Base-by-base conservation (phyloP, 2,329 filamentous ascomycete species). In the Capronia coronata region DNA sequence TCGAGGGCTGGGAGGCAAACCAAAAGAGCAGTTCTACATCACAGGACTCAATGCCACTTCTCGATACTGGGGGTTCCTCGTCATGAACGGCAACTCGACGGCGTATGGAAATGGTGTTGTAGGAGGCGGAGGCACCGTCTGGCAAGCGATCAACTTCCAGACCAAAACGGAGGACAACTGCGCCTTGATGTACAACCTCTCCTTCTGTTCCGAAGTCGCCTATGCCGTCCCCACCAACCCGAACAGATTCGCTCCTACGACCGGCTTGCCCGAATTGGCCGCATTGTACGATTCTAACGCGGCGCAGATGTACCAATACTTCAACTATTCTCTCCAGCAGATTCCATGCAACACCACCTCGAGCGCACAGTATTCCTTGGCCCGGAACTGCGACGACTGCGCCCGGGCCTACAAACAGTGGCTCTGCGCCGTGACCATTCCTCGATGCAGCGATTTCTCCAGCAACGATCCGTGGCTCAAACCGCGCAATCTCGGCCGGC, bases 341-440 rank as follows among this genome's bases (percentile, higher is more conserved):
- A 79, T 94, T 19, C 82, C 87, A 11, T 98, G 93, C 73, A 83
- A 95, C 61, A 84, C 87, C 2, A 78, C 78, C 0, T 70, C 78
- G 1, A 82, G 83, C 27, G 80, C 86, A 11, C 78, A 79, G 56
- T 98, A 94, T 70, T 95, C 89, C 1, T 80, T 97, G 11, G 85
- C 81, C 1, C 79, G 82, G 35, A 79, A 69, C 59, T 98, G 93
- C 72, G 67, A 72, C 37, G 78, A 94, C 66, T 98, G 93, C 68
- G 79, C 74, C 13, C 63, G 65, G 1, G 87, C 88, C 7, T 98
- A 98, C 76, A 96, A 94, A 67, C 75, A 82, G 62, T 98, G 93
- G 93, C 82, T 98, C 16, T 98, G 93, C 71, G 86, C 87, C 19
- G 89, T 97, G 22, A 85, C 82, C 13, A 93, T 98, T 54, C 93